phyloP scores from a whole-genome alignment of 176 grass and related monocot species.

The Avena atlantica region DNA sequence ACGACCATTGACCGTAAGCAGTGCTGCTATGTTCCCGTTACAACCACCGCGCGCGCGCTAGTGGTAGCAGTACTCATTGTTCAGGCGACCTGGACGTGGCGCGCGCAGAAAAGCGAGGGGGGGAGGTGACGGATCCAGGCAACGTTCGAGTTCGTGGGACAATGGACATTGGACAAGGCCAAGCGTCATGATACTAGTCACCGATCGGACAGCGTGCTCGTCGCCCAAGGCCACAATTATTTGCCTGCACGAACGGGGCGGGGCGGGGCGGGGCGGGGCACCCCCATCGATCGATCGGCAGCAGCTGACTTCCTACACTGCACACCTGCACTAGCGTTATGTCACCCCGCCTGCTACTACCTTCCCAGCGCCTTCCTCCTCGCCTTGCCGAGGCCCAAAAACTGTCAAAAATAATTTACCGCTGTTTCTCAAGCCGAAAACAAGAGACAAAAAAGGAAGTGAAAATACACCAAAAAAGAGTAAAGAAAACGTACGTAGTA shows the following conservation, averaged over 20 bases:
- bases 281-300: neutral
- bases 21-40: neutral
- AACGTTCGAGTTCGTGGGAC: slow-evolving; percentile 29
- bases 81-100: neutral
- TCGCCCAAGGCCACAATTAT: slow-evolving; percentile 55
- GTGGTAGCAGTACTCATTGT: slow-evolving; percentile 3
- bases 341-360: slow-evolving; percentile 19
- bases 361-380: slow-evolving; percentile 20
- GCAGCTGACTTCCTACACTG: slow-evolving; percentile 40
- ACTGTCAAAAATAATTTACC: too few relatives aligned
- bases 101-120: slow-evolving; percentile 15
- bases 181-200: slow-evolving; percentile 51
- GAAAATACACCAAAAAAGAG: neutral
- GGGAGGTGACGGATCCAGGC: slow-evolving; percentile 25
- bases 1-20: neutral
- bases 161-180: neutral
- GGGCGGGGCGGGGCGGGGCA: too few relatives aligned
- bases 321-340: neutral
- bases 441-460: too few relatives aligned
- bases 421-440: neutral
- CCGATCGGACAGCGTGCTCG: slow-evolving; percentile 46
- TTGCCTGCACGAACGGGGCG: slow-evolving; percentile 36
- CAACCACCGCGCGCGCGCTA: neutral
- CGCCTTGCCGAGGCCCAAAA: too few relatives aligned
- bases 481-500: neutral